Conservation (phyloP, 805 yeast species). For the Cyberlindnera maclurae region DNA sequence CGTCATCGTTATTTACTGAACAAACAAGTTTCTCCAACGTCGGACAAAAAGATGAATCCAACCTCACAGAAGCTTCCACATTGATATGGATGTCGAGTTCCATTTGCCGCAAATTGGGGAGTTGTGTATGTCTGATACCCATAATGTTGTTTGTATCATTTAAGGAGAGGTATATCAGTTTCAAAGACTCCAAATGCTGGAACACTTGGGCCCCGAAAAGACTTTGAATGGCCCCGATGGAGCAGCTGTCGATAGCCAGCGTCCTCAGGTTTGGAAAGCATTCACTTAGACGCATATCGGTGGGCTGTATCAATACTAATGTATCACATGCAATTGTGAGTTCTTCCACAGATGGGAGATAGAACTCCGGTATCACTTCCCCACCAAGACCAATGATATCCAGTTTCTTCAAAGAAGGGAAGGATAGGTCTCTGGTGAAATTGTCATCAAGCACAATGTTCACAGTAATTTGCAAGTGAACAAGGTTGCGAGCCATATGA, state of each 20-base stretch:
- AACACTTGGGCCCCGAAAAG: background rate
- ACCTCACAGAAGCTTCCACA: background rate
- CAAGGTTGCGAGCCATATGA: background rate
- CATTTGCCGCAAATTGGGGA: slow-evolving; percentile 2
- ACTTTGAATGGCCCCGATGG: background rate
- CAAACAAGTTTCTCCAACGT: slow-evolving; percentile 2
- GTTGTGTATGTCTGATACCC: background rate
- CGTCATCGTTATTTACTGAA: slow-evolving; percentile 1
- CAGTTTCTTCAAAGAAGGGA: slow-evolving; percentile 4
- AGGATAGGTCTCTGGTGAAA: background rate
- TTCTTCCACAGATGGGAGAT: slow-evolving; percentile 3
- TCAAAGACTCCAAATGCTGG: background rate
- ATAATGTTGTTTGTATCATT: background rate
- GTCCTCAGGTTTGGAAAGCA: slow-evolving; percentile 3
- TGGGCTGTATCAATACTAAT: background rate
- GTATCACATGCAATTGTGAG: slow-evolving; percentile 1
- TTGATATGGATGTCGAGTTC: slow-evolving; percentile 2
- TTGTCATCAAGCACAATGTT: background rate
- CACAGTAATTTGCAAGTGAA: background rate
- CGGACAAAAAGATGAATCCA: slow-evolving; percentile 2
- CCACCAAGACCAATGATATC: slow-evolving; percentile 2
- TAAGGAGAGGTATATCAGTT: slow-evolving; percentile 1
- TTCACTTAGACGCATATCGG: background rate
- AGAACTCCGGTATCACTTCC: slow-evolving; percentile 4
- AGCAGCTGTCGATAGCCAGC: slow-evolving; percentile 4